Conservation (phyloP, 306 rosid species). For the Hylodesmum podocarpum region DNA sequence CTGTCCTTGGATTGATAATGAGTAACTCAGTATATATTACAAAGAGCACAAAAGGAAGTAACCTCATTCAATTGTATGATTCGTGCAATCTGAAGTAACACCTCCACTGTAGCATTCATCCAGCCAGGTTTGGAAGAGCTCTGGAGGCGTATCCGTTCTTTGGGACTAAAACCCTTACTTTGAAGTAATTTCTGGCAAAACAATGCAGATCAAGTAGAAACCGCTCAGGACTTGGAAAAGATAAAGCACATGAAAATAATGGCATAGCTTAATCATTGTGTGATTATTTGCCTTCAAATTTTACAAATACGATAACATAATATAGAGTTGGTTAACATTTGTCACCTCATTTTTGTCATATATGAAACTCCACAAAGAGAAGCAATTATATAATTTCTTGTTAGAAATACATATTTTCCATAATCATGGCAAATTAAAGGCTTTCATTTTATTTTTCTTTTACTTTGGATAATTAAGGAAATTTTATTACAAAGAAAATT, state of each 20-base stretch:
- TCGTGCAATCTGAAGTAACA: conserved; percentile 61
- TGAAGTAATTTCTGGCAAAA: conserved; percentile 59
- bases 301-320: not conserved
- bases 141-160: conserved; percentile 49
- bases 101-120: conserved; percentile 43
- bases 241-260: not conserved
- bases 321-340: not conserved
- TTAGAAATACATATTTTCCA: conserved; percentile 2
- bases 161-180: conserved; percentile 56
- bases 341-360: not conserved
- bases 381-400: not conserved
- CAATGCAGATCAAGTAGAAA: conserved; percentile 13
- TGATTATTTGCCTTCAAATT: conserved; percentile 10
- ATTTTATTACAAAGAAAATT: conserved; percentile 1
- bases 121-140: conserved; percentile 38
- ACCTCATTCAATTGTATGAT: conserved; percentile 85
- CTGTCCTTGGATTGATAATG: conserved; percentile 9
- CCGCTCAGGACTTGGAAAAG: not conserved
- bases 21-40: conserved; percentile 16
- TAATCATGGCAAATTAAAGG: conserved; percentile 2
- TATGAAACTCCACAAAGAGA: conserved; percentile 21
- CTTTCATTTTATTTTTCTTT: not conserved
- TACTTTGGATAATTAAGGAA: not conserved
- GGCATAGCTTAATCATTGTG: not conserved
- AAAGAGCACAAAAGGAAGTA: conserved; percentile 33